A percentile compares a stretch with the other conserved stretches of the same genome.
phyloP scores from a whole-genome alignment of 1,284 basidiomycete species.

The Rhodotorula sp. region DNA sequence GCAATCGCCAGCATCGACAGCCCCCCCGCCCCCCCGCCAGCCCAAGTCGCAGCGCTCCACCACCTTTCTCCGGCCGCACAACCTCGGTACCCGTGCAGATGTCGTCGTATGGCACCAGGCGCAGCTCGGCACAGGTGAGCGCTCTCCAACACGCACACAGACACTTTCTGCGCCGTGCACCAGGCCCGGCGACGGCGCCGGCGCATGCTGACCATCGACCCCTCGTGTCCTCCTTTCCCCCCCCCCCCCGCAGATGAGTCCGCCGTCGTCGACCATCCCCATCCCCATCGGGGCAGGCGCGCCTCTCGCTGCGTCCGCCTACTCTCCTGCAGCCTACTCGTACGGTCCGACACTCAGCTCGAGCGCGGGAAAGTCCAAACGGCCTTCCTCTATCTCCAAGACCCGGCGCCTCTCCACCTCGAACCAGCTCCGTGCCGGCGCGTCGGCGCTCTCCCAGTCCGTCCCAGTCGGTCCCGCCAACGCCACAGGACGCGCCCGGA shows the following conservation, averaged over 20 bases:
- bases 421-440: neutral
- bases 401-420: conserved; percentile 9
- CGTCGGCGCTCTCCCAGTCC: neutral
- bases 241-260: neutral
- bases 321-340: neutral
- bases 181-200: too few species aligned
- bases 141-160: too few species aligned
- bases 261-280: neutral
- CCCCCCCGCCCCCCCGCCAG: too few species aligned
- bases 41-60: neutral
- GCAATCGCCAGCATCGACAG: too few species aligned
- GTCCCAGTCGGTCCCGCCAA: neutral
- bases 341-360: conserved; percentile 5
- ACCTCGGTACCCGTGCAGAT: neutral
- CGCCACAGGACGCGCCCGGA: neutral
- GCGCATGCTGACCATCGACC: too few species aligned
- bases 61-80: neutral
- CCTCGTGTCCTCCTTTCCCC: neutral
- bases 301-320: neutral
- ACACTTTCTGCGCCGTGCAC: neutral
- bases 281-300: neutral
- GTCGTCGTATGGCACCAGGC: conserved; percentile 27
- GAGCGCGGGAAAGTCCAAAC: conserved; percentile 28
- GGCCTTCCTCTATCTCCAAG: conserved; percentile 17
- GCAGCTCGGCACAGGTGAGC: conserved; percentile 25